These are phyloP conservation scores for Aureococcus anophagefferens DNA, from an alignment of 108 stramenopile genomes.

Conservation along the genomic window DNA sequence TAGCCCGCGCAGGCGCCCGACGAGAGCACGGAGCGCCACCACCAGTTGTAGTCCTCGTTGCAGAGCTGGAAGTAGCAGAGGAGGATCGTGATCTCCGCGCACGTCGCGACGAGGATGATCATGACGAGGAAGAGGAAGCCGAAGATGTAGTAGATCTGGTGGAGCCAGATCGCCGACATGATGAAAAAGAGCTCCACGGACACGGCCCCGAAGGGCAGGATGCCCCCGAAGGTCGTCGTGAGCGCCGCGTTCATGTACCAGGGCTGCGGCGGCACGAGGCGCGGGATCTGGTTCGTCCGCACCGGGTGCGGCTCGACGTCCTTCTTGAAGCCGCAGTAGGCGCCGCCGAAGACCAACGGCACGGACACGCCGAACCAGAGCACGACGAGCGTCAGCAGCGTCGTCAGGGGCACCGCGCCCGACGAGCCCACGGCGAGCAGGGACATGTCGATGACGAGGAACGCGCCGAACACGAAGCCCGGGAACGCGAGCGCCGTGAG, in stretches of 20 bases:
- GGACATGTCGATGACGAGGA: constrained; percentile 70
- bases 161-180: constrained; percentile 93
- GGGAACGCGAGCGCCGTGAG: constrained; percentile 75
- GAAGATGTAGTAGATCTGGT: constrained; percentile 98
- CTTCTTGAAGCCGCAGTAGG: constrained; percentile 80
- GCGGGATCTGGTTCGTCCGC: constrained; percentile 86
- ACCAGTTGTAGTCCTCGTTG: constrained; percentile 95
- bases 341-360: constrained; percentile 89
- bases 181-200: constrained; percentile 99
- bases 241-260: constrained; percentile 65
- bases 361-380: constrained; percentile 78
- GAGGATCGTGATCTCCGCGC: constrained; percentile 91
- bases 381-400: constrained; percentile 70
- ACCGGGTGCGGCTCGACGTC: constrained; percentile 69
- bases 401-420: constrained; percentile 79
- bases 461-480: constrained; percentile 63
- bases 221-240: constrained; percentile 74
- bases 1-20: constrained; percentile 84
- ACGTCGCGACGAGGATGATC: constrained; percentile 80
- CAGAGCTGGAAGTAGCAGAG: constrained; percentile 98
- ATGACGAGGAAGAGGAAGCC: constrained; percentile 91
- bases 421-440: constrained; percentile 73
- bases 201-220: constrained; percentile 94
- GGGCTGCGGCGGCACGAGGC: constrained; percentile 72
- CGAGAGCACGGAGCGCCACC: constrained; percentile 97